Base-by-base conservation (phyloP, 2,329 filamentous ascomycete species). In the Microcyclospora tardicrescens region DNA sequence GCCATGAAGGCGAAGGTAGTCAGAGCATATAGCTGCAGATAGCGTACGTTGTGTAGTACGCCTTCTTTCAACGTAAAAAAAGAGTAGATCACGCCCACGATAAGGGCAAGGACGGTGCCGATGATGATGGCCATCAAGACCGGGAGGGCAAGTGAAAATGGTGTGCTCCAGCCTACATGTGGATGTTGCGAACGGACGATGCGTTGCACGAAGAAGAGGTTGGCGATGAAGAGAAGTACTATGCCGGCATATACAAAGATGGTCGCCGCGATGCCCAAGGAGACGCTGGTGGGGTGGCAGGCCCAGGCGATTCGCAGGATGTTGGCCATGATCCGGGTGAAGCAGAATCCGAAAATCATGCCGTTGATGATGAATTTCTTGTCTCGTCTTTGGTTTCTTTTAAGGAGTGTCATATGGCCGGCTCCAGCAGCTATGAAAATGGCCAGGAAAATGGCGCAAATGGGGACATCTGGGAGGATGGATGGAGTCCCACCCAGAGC, bases 311-410 rank as follows among this genome's bases (percentile, higher is more conserved):
- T 55, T 5, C 56, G 47, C 9, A 68, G 48, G 16, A 55, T 53
- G 32, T 55, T 60, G 5, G 65, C 66, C 10, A 59, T 36, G 11
- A 65, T 53, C 15, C 66, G 56, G 9, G 62, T 56, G 55, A 65
- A 62, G 46, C 61, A 65, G 49, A 68, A 67, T 2, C 55, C 54
- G 35, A 66, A 66, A 2, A 67, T 49, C 39, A 63, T 48, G 11
- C 49, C 43, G 28, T 54, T 61, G 38, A 64, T 50, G 6, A 65
- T 31, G 38, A 68, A 68, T 16, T 63, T 64, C 45, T 67, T 62
- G 1, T 54, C 55, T 37, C 52, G 47, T 27, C 50, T 45, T 38
- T 41, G 51, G 44, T 68, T 67, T 24, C 48, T 43, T 43, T 58
- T 56, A 40, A 66, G 61, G 27, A 64, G 61, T 3, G 53, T 56